phyloP scores from a whole-genome alignment of 306 rosid genomes.

The Quercus alba region DNA sequence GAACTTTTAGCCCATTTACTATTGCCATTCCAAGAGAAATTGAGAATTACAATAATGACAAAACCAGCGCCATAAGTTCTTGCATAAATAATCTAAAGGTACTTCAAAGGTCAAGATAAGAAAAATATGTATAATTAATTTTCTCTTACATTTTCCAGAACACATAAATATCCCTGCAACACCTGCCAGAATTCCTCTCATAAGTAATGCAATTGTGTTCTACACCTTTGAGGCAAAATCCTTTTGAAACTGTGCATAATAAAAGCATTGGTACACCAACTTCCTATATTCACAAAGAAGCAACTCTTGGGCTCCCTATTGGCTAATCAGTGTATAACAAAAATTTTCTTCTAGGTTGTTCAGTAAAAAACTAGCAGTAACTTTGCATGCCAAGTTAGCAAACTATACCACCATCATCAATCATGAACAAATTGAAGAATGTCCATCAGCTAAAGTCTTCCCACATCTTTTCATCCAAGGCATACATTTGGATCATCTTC shows the following conservation, averaged over 20 bases:
- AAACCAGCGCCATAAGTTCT: not conserved
- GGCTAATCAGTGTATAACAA: not conserved
- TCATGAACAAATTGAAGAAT: not conserved
- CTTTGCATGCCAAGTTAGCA: not conserved
- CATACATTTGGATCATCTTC: slow-evolving; percentile 47
- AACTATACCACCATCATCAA: not conserved
- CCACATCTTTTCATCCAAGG: slow-evolving; percentile 32
- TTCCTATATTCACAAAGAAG: not conserved
- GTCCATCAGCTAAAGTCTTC: slow-evolving; percentile 10
- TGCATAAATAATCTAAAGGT: not conserved
- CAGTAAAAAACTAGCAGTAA: not conserved
- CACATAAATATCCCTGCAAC: not conserved
- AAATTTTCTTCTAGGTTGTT: slow-evolving; percentile 3
- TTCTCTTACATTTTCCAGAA: not conserved
- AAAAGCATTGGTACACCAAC: not conserved
- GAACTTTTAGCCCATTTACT: not conserved
- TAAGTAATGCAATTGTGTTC: not conserved
- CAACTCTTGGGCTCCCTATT: not conserved
- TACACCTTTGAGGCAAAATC: not conserved
- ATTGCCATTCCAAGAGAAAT: not conserved
- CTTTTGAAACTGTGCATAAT: not conserved
- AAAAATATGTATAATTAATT: not conserved
- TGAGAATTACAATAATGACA: not conserved
- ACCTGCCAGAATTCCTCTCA: not conserved
- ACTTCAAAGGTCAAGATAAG: not conserved